Percentiles rank a stretch among this genome's conserved stretches.
These are phyloP conservation scores for Pseudomonodictys pantanalensis DNA, from an alignment of 495 filamentous ascomycete genomes.

Conservation along the genomic window DNA sequence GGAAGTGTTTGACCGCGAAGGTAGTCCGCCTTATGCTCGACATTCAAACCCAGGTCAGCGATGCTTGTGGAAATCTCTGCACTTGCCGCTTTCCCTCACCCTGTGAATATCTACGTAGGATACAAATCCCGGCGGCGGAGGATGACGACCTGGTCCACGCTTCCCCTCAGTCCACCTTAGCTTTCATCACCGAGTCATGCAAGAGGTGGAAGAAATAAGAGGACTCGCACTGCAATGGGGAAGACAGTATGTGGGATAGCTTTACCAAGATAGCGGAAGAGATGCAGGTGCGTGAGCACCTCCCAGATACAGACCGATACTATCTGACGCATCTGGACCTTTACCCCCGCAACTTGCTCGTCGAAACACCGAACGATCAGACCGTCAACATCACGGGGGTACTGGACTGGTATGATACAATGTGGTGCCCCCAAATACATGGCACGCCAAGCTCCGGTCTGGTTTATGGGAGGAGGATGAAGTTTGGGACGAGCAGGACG, in stretches of 20 bases:
- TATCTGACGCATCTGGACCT: slow-evolving; percentile 11
- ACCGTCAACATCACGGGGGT: slow-evolving; percentile 7
- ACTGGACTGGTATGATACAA: slow-evolving; percentile 14
- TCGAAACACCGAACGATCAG: background rate
- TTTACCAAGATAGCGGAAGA: background rate
- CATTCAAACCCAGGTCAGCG: background rate
- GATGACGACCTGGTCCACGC: too few relatives aligned
- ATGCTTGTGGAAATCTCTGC: background rate
- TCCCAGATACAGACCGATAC: background rate
- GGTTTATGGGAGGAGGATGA: slow-evolving; percentile 2
- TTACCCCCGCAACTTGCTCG: slow-evolving; percentile 5
- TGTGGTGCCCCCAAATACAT: slow-evolving; percentile 9
- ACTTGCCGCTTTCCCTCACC: too few relatives aligned
- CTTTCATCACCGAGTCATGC: background rate
- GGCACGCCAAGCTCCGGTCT: slow-evolving; percentile 4
- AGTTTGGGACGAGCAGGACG: too few relatives aligned
- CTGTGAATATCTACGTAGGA: too few relatives aligned
- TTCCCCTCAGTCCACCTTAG: background rate
- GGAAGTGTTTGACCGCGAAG: background rate
- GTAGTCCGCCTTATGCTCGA: background rate
- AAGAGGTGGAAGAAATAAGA: background rate
- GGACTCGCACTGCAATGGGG: background rate
- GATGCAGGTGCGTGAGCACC: background rate
- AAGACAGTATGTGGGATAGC: slow-evolving; percentile 1
- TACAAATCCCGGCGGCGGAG: too few relatives aligned